Evolutionary conservation across 768 basidiomycete species (phyloP), one percentile per base, ranked within the genome.

Genomic region (Lactifluus subvellereus): DNA sequence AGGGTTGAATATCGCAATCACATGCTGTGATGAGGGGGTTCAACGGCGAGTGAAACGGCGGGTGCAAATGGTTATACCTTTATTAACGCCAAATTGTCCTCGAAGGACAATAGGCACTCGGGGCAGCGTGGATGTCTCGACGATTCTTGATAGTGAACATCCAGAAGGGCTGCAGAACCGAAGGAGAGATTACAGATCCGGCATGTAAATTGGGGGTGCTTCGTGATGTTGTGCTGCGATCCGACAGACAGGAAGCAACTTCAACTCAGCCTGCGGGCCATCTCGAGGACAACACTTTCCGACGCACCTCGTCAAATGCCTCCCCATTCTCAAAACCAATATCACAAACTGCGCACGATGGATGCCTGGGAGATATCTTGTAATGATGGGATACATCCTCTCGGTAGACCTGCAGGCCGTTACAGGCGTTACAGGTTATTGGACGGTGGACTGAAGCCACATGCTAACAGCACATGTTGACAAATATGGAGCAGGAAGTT

Each of bases 81-180:
- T 62, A 74, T 70, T 61, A 76, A 73, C 2, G 72, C 71, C 49
- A 72, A 72, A 30, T 74, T 69, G 60, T 79, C 77, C 50, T 71
- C 64, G 60, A 80, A 82, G 35, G 79, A 78, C 50, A 74, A 55
- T n/a, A 71, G 67, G 56, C 82, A 83, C 35, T 71, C 67, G 30
- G 69, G 62, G 59, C 82, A 82, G 57, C 76, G 77, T 3, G 82
- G 79, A 69, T 83, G 82, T 18, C 66, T 70, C 27, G 73, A 70
- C 18, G 82, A 80, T 11, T 72, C 61, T 49, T 40, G 53, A 35
- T 62, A 67, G 40, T 67, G 67, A 4, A 37, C 51, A 18, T 54
- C 60, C 4, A 67, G 45, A 27, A 67, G 60, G 40, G 54, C 60
- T 9, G 30, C 38, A 3, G 67, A 66, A 35, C 37, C 59, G 18